Evolutionary conservation across 2,329 filamentous ascomycete species (phyloP), one percentile per base, ranked within the genome.

Genomic region (Aschersonia sp.): DNA sequence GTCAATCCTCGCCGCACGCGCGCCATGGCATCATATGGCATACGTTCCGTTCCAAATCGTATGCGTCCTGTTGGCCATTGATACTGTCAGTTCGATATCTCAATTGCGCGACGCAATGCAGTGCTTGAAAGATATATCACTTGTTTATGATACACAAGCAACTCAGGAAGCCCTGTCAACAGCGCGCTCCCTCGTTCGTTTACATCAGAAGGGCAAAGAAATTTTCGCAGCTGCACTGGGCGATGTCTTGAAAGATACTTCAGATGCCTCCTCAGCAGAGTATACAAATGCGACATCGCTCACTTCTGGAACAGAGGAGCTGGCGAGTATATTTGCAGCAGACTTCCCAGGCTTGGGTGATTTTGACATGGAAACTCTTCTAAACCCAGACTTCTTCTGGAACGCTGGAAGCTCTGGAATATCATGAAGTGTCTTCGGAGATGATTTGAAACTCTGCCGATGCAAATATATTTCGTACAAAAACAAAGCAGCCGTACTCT

Each of bases 31-130:
- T 53, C 75, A 79, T 49, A 68, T 75, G 43, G 73, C 73, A 31
- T 78, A 79, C 45, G 71, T 79, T 0, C 76, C 76, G 0, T 79
- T 79, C 50, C 76, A 79, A 47, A 68, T 75, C 0, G 66, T 79
- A 32, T 78, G 75, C 49, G 65, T 74, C 0, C 59, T 78, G 5
- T 61, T 79, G 2, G 72, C 72, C 0, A 73, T 79, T 45, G 75
- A 79, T 45, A 75, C 65, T 0, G 64, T 65, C 0, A 62, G 72
- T 1, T 71, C 71, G 0, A 59, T 77, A 0, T 61, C 63, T 0
- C 62, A 72, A 48, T 64, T 79, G 5, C 60, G 62, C 2, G 69
- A 73, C 29, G 74, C 73, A 0, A 72, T 79, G 69, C 62, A 60
- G 47, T 68, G 66, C 3, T 58, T 76, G 0, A 59, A 61, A 22